phyloP scores from a whole-genome alignment of 1,139 yeast species.

The Wickerhamomyces sp. region DNA sequence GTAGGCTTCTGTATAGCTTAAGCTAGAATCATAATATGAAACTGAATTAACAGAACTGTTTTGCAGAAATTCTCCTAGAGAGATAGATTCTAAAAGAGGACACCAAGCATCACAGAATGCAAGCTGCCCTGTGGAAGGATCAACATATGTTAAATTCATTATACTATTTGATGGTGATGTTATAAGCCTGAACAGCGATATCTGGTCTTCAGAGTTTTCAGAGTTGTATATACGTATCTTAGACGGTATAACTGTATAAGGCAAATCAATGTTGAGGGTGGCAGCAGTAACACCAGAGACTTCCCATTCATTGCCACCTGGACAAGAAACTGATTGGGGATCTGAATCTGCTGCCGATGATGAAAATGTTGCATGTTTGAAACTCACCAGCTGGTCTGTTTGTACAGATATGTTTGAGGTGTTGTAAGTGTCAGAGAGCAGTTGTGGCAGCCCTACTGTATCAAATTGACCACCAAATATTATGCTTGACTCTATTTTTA shows the following conservation, averaged over 20 bases:
- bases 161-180: conserved; percentile 83
- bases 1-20: conserved; percentile 43
- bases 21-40: conserved; percentile 21
- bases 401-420: conserved; percentile 33
- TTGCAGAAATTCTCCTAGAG: conserved; percentile 19
- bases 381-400: conserved; percentile 65
- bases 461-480: conserved; percentile 78
- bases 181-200: conserved; percentile 64
- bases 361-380: conserved; percentile 56
- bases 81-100: conserved; percentile 45
- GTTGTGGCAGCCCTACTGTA: conserved; percentile 42
- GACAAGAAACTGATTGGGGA: conserved; percentile 55
- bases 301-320: conserved; percentile 56
- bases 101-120: conserved; percentile 84
- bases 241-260: conserved; percentile 60
- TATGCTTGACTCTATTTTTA: conserved; percentile 45
- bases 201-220: conserved; percentile 38
- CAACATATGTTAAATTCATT: conserved; percentile 84
- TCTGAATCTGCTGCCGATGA: conserved; percentile 40
- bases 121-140: conserved; percentile 57
- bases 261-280: conserved; percentile 62
- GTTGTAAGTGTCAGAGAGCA: conserved; percentile 28
- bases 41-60: conserved; percentile 25
- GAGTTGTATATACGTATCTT: conserved; percentile 72
- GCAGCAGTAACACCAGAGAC: conserved; percentile 50